These are phyloP conservation scores for Microcos paniculata DNA, from an alignment of 345 rosid genomes.

Conservation along the genomic window DNA sequence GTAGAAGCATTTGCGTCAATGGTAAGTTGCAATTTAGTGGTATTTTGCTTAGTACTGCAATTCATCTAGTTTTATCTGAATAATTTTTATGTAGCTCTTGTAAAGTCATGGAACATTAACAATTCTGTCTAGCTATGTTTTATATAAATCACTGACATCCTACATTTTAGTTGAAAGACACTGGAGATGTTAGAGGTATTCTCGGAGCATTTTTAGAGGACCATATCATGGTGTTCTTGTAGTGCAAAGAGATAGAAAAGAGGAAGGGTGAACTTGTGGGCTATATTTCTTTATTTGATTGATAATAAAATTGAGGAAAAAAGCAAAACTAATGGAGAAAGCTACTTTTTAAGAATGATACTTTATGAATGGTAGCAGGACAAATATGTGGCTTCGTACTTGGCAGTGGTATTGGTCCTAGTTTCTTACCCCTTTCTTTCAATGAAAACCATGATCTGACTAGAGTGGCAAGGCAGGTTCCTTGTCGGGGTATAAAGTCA, in stretches of 20 bases:
- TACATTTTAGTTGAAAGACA: background rate
- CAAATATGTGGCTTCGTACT: background rate
- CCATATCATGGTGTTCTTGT: background rate
- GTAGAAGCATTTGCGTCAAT: slow-evolving; percentile 67
- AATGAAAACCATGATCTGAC: background rate
- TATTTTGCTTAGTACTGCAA: background rate
- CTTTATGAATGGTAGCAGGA: background rate
- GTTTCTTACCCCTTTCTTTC: background rate
- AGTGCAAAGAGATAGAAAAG: background rate
- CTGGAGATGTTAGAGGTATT: background rate
- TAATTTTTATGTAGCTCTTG: background rate
- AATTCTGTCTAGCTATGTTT: slow-evolving; percentile 3
- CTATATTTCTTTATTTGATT: background rate
- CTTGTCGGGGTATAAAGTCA: background rate
- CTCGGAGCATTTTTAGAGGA: background rate
- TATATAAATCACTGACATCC: background rate
- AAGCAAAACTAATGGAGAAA: background rate
- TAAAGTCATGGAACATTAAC: background rate
- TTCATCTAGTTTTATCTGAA: background rate
- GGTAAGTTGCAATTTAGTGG: slow-evolving; percentile 43
- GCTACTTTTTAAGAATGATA: background rate
- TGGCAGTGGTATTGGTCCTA: background rate
- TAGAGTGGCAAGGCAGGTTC: background rate
- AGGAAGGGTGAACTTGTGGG: background rate
- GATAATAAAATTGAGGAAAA: background rate